Evolutionary conservation across 2,329 filamentous ascomycete species (phyloP), one percentile per base, ranked within the genome.

Genomic region (Talaromyces albobiverticillius): DNA sequence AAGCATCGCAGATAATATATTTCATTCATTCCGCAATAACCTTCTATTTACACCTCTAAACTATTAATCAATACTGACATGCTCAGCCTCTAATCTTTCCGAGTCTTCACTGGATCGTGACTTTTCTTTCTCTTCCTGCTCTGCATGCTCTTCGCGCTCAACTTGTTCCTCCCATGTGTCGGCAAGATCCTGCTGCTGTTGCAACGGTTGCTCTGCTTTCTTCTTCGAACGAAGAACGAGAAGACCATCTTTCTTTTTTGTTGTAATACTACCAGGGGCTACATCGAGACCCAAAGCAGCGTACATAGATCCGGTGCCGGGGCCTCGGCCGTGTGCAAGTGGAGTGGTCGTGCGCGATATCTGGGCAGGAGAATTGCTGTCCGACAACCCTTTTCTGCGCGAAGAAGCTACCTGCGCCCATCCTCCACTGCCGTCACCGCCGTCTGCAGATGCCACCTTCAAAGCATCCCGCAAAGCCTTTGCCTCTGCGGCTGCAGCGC

Each of bases 131-230:
- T 42, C 61, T 34, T 56, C 26, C 42, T 55, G 57, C 41, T 65
- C 67, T 16, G 64, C 62, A 54, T 67, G 57, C 34, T 77, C 74
- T 38, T 77, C 71, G 43, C 68, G 71, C 53, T 75, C 71, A 41
- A 75, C 67, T 46, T 74, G 74, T 32, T 75, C 71, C 53, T 78
- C 76, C 74, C 76, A 78, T 57, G 71, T 71, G 59, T 78, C 76
- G 10, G 67, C 72, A 22, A 77, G 70, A 22, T 71, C 61, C 6
- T 67, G 50, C 7, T 46, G 41, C 7, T 51, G 8, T 9, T 43
- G 25, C 43, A 41, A 45, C 4, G 29, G 7, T 16, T 45, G 23
- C 34, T 26, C 23, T 3, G 29, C 34, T 38, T 50, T 50, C 13
- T 52, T 56, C 51, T 65, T 61, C 55, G 69, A 71, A 3, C 68